These are phyloP conservation scores for Flaveria floridana DNA, from an alignment of 140 eudicot genomes.

Conservation along the genomic window DNA sequence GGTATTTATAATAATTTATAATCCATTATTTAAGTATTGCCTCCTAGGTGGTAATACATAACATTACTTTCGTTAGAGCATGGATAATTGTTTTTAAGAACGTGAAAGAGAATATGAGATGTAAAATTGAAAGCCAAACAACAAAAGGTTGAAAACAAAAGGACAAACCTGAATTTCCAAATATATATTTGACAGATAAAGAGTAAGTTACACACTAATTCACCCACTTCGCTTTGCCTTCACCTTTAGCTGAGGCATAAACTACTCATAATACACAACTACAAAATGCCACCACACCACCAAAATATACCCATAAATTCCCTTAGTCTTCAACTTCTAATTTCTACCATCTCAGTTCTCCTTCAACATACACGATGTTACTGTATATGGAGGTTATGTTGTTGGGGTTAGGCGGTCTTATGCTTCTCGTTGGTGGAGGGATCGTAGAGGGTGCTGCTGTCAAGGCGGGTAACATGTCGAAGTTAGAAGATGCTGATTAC, in stretches of 20 bases:
- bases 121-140: constrained; percentile 29
- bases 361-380: constrained; percentile 6
- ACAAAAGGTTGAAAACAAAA: constrained; percentile 19
- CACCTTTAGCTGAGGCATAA: constrained; percentile 31
- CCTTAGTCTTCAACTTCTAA: not conserved
- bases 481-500: constrained; percentile 73
- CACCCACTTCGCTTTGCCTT: constrained; percentile 37
- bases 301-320: not conserved
- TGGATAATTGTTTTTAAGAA: constrained; percentile 22
- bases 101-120: constrained; percentile 30
- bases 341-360: not conserved
- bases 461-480: constrained; percentile 66
- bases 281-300: constrained; percentile 6
- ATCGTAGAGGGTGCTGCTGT: constrained; percentile 42
- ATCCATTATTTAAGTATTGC: not conserved
- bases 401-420: constrained; percentile 28
- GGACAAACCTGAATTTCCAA: constrained; percentile 20
- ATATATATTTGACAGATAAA: constrained; percentile 19
- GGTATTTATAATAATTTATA: not conserved
- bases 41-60: not conserved
- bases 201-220: constrained; percentile 13
- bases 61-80: constrained; percentile 3
- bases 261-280: constrained; percentile 9
- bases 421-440: constrained; percentile 16
- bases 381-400: constrained; percentile 14